Evolutionary conservation across 1,284 basidiomycete genomes (phyloP).

Genomic region (Takashimella koratensis): DNA sequence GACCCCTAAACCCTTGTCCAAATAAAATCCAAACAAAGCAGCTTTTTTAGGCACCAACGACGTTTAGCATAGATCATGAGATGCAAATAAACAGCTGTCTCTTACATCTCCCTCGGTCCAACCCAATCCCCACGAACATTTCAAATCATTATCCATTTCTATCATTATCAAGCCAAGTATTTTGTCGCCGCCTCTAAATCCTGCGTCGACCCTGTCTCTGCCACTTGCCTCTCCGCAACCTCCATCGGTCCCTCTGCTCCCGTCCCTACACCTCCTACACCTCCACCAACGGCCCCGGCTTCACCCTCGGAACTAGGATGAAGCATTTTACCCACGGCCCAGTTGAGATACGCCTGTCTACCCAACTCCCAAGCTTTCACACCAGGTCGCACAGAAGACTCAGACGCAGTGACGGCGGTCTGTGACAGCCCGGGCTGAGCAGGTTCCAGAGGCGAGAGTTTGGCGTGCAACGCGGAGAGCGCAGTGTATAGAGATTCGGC

Average conservation of each 20-base stretch:
- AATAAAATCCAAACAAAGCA: too few relatives aligned
- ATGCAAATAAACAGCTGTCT: too few relatives aligned
- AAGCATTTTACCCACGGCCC: constrained; percentile 39
- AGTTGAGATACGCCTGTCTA: constrained; percentile 46
- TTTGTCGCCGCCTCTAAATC: not conserved
- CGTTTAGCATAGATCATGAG: too few relatives aligned
- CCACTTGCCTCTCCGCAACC: not conserved
- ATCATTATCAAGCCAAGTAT: too few relatives aligned
- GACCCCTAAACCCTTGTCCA: too few relatives aligned
- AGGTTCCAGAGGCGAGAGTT: constrained; percentile 28
- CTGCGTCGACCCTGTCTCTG: not conserved
- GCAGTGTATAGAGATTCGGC: constrained; percentile 18
- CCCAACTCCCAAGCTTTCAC: constrained; percentile 46
- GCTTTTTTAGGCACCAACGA: too few relatives aligned
- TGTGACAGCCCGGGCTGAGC: constrained; percentile 4
- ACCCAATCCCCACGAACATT: too few relatives aligned
- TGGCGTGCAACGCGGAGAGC: constrained; percentile 28
- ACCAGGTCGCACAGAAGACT: constrained; percentile 1
- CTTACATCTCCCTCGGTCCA: too few relatives aligned
- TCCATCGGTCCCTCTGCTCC: not conserved
- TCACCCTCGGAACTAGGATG: not conserved
- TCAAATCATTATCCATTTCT: too few relatives aligned
- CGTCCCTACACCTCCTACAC: too few relatives aligned
- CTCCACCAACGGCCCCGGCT: constrained; percentile 1
- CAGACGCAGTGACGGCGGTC: not conserved